These are phyloP conservation scores for Nelumbo lutea DNA, from an alignment of 164 flowering plant species.

Conservation along the genomic window DNA sequence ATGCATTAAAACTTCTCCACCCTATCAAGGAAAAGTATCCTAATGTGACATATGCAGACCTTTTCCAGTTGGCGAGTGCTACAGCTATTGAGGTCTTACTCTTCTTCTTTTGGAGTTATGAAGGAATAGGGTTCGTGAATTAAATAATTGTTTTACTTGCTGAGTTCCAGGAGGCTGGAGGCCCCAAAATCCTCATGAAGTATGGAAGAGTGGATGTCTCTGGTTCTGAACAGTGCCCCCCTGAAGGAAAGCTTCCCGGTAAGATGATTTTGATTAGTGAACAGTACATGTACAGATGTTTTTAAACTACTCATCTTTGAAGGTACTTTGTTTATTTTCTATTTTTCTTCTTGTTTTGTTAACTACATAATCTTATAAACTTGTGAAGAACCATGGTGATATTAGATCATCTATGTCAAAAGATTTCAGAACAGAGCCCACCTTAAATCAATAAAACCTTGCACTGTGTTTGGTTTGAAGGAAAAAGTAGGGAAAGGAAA, in stretches of 20 bases:
- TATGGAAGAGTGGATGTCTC: conserved; percentile 92
- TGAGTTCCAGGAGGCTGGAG: conserved; percentile 83
- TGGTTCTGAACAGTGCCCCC: conserved; percentile 81
- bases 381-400: too few relatives aligned
- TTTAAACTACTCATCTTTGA: too few relatives aligned
- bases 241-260: conserved; percentile 98
- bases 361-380: too few relatives aligned
- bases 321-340: too few relatives aligned
- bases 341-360: too few relatives aligned
- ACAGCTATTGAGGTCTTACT: conserved; percentile 82
- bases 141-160: not conserved
- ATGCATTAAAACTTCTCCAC: conserved; percentile 83
- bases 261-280: conserved; percentile 8
- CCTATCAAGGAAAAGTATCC: conserved; percentile 91
- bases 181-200: conserved; percentile 93
- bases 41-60: conserved; percentile 80
- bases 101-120: not conserved
- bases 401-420: too few relatives aligned
- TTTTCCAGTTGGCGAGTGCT: conserved; percentile 97
- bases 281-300: not conserved
- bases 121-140: conserved; percentile 1
- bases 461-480: too few relatives aligned
- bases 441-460: too few relatives aligned
- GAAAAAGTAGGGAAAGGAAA: too few relatives aligned
- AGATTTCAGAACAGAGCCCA: too few relatives aligned